phyloP scores from a whole-genome alignment of 345 rosid genomes.

The Streptanthus diversifolius region DNA sequence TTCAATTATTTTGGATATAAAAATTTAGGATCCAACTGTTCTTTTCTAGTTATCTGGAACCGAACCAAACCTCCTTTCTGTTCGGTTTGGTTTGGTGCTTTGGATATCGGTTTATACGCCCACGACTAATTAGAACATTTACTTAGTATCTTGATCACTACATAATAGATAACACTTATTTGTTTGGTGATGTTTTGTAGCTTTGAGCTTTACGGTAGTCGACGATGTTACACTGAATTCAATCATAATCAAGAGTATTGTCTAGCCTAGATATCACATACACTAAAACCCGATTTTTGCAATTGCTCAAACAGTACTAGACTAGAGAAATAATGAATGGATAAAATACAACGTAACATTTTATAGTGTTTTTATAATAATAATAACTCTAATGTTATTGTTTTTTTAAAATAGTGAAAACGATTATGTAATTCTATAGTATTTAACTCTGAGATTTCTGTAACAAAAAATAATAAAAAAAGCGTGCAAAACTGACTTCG shows the following conservation, averaged over 20 bases:
- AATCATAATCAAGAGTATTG: not conserved
- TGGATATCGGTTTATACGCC: too few species aligned
- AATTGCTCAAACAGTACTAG: not conserved
- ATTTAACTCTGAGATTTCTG: not conserved
- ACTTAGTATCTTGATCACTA: not conserved
- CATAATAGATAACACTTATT: not conserved
- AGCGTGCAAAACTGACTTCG: not conserved
- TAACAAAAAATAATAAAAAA: not conserved
- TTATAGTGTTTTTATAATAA: not conserved
- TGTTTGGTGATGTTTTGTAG: not conserved
- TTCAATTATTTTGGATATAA: too few species aligned
- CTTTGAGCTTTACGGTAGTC: constrained; percentile 11
- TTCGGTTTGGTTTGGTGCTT: too few species aligned
- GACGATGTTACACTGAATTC: not conserved
- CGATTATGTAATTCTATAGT: not conserved
- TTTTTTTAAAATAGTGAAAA: not conserved
- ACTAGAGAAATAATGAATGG: not conserved
- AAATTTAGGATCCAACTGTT: too few species aligned
- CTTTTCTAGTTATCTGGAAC: too few species aligned
- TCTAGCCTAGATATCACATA: not conserved
- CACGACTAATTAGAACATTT: not conserved
- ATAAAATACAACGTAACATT: not conserved
- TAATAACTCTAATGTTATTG: not conserved
- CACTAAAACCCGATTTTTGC: not conserved
- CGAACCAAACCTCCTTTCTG: too few species aligned